Conservation (phyloP, 2,329 filamentous ascomycete species). For the Alternaria panax region DNA sequence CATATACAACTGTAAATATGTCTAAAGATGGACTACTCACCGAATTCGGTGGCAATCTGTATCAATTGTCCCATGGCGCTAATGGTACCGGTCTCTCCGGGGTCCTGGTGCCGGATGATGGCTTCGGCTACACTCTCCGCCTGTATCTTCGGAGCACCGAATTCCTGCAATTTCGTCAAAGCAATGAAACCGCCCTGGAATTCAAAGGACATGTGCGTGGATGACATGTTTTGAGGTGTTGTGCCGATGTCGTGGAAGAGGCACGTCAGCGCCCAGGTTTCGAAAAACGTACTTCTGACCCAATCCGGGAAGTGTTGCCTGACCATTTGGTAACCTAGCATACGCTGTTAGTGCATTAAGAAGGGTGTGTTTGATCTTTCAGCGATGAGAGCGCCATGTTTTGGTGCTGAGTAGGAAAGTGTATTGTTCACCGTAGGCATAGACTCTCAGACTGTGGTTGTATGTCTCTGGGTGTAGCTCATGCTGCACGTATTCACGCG, state of each 20-base stretch:
- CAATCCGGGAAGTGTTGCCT: neutral
- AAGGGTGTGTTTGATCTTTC: fast-evolving
- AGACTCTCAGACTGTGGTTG: constrained; percentile 8
- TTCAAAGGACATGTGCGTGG: constrained; percentile 5
- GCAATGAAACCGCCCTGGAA: constrained; percentile 8
- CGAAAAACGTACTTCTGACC: neutral
- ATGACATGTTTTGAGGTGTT: neutral
- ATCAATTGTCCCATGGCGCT: constrained; percentile 2
- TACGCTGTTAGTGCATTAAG: neutral
- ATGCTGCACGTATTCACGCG: neutral
- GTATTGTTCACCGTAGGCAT: neutral
- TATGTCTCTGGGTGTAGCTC: neutral
- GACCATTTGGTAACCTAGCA: neutral
- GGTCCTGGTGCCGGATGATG: constrained; percentile 7
- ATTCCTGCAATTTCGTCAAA: neutral
- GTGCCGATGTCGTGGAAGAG: constrained; percentile 11
- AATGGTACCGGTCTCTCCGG: constrained; percentile 3
- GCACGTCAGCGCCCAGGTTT: constrained; percentile 8
- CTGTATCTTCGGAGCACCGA: neutral
- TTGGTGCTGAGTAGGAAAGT: neutral
- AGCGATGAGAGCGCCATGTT: fast-evolving
- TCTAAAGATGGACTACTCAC: too few relatives aligned
- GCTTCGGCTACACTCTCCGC: constrained; percentile 9
- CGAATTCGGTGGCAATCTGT: constrained; percentile 4
- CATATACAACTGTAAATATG: too few relatives aligned